Percentiles rank a stretch among this genome's conserved stretches.
Conservation (phyloP, 768 basidiomycete genomes). For the Boletales sp. region DNA sequence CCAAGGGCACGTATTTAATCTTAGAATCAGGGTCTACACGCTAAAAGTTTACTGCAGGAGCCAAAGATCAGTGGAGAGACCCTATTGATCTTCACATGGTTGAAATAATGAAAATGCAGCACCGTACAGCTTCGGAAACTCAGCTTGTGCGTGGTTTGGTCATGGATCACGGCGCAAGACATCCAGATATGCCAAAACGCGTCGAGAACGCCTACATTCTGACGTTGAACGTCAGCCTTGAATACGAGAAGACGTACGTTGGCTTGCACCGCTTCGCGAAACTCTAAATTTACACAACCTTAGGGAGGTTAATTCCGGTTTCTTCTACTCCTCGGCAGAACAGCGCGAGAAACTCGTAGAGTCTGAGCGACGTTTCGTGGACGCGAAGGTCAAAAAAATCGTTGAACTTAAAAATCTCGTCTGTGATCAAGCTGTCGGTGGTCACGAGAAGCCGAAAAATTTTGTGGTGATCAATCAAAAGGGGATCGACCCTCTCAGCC, state of each 20-base stretch:
- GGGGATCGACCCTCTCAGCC: conserved; percentile 94
- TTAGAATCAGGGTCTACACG: conserved; percentile 24
- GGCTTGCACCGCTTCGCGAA: conserved; percentile 10
- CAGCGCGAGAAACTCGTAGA: conserved; percentile 99
- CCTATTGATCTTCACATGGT: conserved; percentile 99
- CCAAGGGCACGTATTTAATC: conserved; percentile 45
- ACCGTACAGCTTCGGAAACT: conserved; percentile 96
- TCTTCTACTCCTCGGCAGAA: conserved; percentile 98
- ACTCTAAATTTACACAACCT: conserved; percentile 18
- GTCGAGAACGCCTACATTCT: conserved; percentile 95
- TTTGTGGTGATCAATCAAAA: conserved; percentile 99
- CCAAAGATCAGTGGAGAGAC: conserved; percentile 68
- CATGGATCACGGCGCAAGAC: conserved; percentile 93
- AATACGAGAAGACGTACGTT: conserved; percentile 98
- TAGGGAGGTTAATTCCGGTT: conserved; percentile 98
- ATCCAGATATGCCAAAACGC: conserved; percentile 99
- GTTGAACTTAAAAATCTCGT: conserved; percentile 95
- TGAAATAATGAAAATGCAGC: conserved; percentile 99
- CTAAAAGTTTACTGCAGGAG: conserved; percentile 39
- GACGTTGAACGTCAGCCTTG: conserved; percentile 94
- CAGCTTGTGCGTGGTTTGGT: conserved; percentile 94
- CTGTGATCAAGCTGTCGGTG: conserved; percentile 88
- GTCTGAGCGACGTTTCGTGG: conserved; percentile 91
- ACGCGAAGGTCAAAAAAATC: conserved; percentile 92
- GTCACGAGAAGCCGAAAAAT: conserved; percentile 74